Evolutionary conservation across 2,329 filamentous ascomycete species (phyloP), one percentile per base, ranked within the genome.

Genomic region (Ascochyta viciae-villosae): DNA sequence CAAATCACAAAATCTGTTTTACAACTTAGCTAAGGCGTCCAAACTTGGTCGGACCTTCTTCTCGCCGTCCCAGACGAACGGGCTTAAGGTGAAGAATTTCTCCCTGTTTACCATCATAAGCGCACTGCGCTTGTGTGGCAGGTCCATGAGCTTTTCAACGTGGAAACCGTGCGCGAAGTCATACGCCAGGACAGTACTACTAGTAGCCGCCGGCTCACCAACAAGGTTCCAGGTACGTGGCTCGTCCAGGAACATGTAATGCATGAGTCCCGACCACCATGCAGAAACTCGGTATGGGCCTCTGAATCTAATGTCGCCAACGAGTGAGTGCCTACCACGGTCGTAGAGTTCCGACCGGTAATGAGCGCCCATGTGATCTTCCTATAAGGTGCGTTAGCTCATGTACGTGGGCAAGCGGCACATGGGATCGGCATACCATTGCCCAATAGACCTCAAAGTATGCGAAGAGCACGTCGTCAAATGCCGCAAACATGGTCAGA

Each of bases 401-500:
- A 52, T 50, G 38, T 51, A 22, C 40, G 29, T 50, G 27, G 4
- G 26, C 13, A 3, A 48, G 15, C 33, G 15, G 19, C 9, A 8
- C 13, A 6, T 19, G 46, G 23, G n/a, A 26, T 31, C 44, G 22
- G 64, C 74, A 59, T 76, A 84, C 83, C 79, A 86, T 87, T 33
- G 86, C 88, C 89, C 89, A 93, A 74, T 92, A 93, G 1, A 92
- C 80, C 73, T 94, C 90, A 70, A 90, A 92, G 72, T 93, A 93
- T 0, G 89, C 87, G 72, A 93, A 93, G 43, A 80, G 83, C 2
- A 81, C 82, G 27, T 89, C 87, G 52, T 93, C 84, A 71, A 91
- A 94, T 24, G 83, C 83, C 6, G 87, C 90, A 55, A 93, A 79
- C 41, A 93, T 79, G 23, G 87, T 85, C 48, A 92, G 78, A 59